Conservation (phyloP, 371 early-diverging fungal genomes). For the Actinomucor elegans region DNA sequence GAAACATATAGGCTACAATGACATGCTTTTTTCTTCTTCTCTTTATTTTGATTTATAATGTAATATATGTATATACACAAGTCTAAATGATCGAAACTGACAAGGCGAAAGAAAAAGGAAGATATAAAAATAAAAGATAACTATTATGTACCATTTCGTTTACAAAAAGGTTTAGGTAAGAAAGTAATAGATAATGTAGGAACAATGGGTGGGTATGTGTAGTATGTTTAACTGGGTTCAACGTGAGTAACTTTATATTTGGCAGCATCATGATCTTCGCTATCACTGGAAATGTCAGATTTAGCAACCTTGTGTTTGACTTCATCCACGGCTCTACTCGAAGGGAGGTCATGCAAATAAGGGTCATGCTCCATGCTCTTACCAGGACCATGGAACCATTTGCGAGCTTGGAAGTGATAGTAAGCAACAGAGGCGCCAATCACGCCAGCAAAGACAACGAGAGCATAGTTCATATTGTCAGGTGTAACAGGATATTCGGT, state of each 20-base stretch:
- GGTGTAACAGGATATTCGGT: constrained; percentile 58
- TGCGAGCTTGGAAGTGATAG: constrained; percentile 47
- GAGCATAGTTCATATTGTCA: constrained; percentile 50
- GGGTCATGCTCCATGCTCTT: constrained; percentile 35
- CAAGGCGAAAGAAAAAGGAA: too few species aligned
- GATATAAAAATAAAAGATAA: too few species aligned
- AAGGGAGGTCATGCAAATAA: constrained; percentile 4
- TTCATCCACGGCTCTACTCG: neutral
- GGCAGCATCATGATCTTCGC: neutral
- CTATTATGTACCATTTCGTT: too few species aligned
- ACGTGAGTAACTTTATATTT: neutral
- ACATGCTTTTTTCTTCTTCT: too few species aligned
- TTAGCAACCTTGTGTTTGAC: neutral
- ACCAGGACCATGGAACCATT: constrained; percentile 52
- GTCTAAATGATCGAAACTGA: too few species aligned
- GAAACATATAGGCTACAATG: too few species aligned
- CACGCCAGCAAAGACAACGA: constrained; percentile 37
- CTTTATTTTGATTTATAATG: too few species aligned
- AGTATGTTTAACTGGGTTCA: neutral
- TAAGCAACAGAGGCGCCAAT: constrained; percentile 34
- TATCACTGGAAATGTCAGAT: neutral
- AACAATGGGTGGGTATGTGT: too few species aligned
- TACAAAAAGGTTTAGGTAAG: neutral
- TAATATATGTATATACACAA: too few species aligned
- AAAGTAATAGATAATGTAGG: neutral